Evolutionary conservation across 345 rosid species (phyloP).

Genomic region (Toxicodendron radicans): DNA sequence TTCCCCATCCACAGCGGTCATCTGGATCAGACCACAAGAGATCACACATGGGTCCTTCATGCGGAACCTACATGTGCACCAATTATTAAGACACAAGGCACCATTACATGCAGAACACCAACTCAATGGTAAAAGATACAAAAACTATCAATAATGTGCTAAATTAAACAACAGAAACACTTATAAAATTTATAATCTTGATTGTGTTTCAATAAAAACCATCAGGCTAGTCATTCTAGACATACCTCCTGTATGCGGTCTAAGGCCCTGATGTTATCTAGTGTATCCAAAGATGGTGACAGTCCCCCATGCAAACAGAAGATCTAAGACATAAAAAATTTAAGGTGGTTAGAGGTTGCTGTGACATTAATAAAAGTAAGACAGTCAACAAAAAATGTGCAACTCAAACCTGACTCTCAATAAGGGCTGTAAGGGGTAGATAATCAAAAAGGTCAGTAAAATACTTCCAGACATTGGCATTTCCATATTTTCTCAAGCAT

Average conservation of each 20-base stretch:
- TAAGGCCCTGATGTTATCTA: conserved; percentile 86
- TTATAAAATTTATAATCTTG: not conserved
- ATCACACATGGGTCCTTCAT: conserved; percentile 99
- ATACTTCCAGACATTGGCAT: conserved; percentile 94
- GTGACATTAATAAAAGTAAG: conserved; percentile 10
- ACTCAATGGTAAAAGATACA: not conserved
- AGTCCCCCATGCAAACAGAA: conserved; percentile 98
- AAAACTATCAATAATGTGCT: not conserved
- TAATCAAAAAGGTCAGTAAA: conserved; percentile 92
- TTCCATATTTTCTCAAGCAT: conserved; percentile 93
- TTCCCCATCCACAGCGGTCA: conserved; percentile 97
- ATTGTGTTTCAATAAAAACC: not conserved
- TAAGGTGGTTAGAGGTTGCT: conserved; percentile 15
- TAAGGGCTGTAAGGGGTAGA: conserved; percentile 89
- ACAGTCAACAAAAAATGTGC: not conserved
- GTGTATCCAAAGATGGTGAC: conserved; percentile 89
- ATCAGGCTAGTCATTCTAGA: not conserved
- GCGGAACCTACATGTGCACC: conserved; percentile 65
- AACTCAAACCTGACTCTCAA: conserved; percentile 81
- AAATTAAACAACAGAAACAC: not conserved
- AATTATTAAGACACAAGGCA: not conserved
- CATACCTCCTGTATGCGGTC: conserved; percentile 95
- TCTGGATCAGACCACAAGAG: conserved; percentile 99
- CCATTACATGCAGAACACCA: not conserved
- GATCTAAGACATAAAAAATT: conserved; percentile 38